Conservation (phyloP, 352 stramenopile species). For the Pythium coloratum region DNA sequence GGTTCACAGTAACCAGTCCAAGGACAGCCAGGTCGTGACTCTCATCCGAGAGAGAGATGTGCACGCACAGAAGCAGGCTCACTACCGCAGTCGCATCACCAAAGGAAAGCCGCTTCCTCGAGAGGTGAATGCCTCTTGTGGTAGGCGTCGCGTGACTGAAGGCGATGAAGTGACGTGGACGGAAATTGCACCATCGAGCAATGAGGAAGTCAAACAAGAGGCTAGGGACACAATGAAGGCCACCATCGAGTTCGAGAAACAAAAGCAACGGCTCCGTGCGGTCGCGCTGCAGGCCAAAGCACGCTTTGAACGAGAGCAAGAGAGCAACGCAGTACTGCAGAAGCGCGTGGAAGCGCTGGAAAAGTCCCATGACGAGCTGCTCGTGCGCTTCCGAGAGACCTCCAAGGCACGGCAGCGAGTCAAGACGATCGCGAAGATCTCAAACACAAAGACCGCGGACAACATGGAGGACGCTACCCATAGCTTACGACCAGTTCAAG, state of each 20-base stretch:
- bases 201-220: not conserved
- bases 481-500: not conserved
- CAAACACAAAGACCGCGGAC: not conserved
- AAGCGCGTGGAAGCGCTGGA: conserved; percentile 13
- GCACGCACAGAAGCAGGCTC: conserved; percentile 18
- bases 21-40: conserved; percentile 16
- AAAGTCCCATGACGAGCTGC: conserved; percentile 13
- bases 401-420: conserved; percentile 4
- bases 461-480: not conserved
- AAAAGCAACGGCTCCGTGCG: conserved; percentile 12
- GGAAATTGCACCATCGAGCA: not conserved
- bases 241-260: not conserved
- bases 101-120: conserved; percentile 6
- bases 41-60: conserved; percentile 18
- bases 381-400: conserved; percentile 24
- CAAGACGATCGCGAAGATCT: not conserved
- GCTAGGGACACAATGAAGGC: not conserved
- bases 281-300: conserved; percentile 9
- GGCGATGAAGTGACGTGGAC: conserved; percentile 11
- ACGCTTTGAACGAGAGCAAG: conserved; percentile 8
- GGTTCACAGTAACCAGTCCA: conserved; percentile 8
- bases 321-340: conserved; percentile 7
- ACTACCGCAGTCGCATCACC: conserved; percentile 15
- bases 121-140: not conserved
- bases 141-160: not conserved